Percentiles rank a stretch among this genome's conserved stretches.
Evolutionary conservation across 1,284 basidiomycete species (phyloP).

Genomic region (Cutaneotrichosporon cutaneum): DNA sequence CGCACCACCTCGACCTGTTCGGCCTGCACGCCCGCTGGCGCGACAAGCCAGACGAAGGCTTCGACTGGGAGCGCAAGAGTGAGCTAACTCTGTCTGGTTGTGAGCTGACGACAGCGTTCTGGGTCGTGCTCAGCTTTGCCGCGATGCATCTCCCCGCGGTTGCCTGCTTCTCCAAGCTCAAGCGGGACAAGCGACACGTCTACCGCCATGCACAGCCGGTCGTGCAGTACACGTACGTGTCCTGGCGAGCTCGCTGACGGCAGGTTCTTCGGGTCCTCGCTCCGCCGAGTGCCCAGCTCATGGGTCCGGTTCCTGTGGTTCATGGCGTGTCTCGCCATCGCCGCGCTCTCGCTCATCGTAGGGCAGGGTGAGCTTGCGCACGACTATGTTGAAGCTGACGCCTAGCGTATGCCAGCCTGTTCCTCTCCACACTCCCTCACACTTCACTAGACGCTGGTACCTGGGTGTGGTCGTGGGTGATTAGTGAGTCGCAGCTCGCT

Average conservation of each 20-base stretch:
- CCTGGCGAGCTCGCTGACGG: slow-evolving; percentile 5
- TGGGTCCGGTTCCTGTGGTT: slow-evolving; percentile 62
- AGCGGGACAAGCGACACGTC: slow-evolving; percentile 50
- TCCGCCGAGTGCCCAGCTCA: slow-evolving; percentile 56
- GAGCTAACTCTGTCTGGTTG: slow-evolving; percentile 19
- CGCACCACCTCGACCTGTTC: slow-evolving; percentile 56
- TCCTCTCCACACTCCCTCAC: slow-evolving; percentile 59
- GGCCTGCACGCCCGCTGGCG: slow-evolving; percentile 34
- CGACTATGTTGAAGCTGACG: not conserved
- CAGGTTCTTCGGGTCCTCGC: slow-evolving; percentile 55
- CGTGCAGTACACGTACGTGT: slow-evolving; percentile 20
- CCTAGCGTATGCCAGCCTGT: slow-evolving; percentile 57
- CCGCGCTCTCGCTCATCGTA: slow-evolving; percentile 58
- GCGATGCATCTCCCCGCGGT: slow-evolving; percentile 60
- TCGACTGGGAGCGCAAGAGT: slow-evolving; percentile 62
- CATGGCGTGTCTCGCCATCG: slow-evolving; percentile 57
- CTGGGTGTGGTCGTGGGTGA: slow-evolving; percentile 60
- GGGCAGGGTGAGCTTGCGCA: slow-evolving; percentile 57
- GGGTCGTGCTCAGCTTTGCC: slow-evolving; percentile 59
- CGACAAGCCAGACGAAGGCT: slow-evolving; percentile 34
- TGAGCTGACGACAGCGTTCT: slow-evolving; percentile 47
- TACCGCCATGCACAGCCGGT: slow-evolving; percentile 36
- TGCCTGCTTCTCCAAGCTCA: slow-evolving; percentile 54
- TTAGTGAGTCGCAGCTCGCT: slow-evolving; percentile 41
- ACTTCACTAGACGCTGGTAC: slow-evolving; percentile 58